Conservation (phyloP, 1,284 basidiomycete genomes). For the Pisolithus thermaeus region DNA sequence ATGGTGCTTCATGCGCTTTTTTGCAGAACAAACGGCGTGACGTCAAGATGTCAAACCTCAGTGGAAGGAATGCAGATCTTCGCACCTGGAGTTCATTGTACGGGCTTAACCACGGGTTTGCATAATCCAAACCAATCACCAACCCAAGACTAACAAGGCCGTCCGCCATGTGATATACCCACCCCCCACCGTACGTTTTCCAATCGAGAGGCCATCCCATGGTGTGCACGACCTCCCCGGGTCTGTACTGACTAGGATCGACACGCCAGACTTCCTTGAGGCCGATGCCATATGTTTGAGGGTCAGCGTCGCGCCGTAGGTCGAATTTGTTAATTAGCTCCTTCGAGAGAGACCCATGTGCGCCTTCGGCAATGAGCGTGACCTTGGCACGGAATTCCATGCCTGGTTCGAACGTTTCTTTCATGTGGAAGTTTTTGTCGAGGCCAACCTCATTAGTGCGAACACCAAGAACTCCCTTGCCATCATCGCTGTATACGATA, state of each 20-base stretch:
- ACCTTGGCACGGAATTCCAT: conserved; percentile 96
- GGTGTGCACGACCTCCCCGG: conserved; percentile 89
- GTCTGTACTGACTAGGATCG: conserved; percentile 66
- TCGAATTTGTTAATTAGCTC: conserved; percentile 75
- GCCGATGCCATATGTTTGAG: conserved; percentile 96
- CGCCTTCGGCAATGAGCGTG: conserved; percentile 94
- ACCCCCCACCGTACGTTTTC: conserved; percentile 90
- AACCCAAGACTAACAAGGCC: conserved; percentile 89
- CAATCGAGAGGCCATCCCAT: conserved; percentile 90
- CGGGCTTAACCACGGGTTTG: conserved; percentile 91
- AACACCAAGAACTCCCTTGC: conserved; percentile 73
- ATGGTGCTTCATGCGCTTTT: conserved; percentile 94
- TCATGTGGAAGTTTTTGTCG: conserved; percentile 73
- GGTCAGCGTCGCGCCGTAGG: conserved; percentile 74
- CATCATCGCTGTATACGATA: conserved; percentile 69
- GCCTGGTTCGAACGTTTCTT: conserved; percentile 91
- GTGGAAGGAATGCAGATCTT: neutral
- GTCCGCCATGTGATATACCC: conserved; percentile 95
- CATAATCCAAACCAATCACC: conserved; percentile 92
- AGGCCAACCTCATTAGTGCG: conserved; percentile 95
- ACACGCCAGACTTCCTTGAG: conserved; percentile 98
- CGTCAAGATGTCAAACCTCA: conserved; percentile 1
- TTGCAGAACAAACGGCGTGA: conserved; percentile 2
- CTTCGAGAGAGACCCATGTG: conserved; percentile 90
- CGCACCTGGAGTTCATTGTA: conserved; percentile 89